Conservation (phyloP, 176 grass and related monocot species). For the barley (Hordeum vulgare) region MorexV3_pseudomolecules_assembly NC_058520.1:116245658-116246157, state of each 20-base stretch:
- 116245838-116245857: background rate
- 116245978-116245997: background rate
- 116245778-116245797: background rate
- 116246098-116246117: slow-evolving; percentile 28
- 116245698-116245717: background rate
- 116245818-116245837: background rate
- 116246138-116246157: background rate
- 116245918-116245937: background rate
- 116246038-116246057: slow-evolving; percentile 33
- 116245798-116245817: background rate
- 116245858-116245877: background rate
- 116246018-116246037: background rate
- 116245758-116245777: background rate
- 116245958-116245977: background rate
- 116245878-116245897: background rate
- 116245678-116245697: background rate
- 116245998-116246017: background rate
- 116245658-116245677: background rate
- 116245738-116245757: background rate
- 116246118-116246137: background rate
- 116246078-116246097: slow-evolving; percentile 31
- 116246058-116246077: slow-evolving; percentile 30
- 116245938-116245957: background rate
- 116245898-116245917: background rate
- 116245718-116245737: background rate